Percentiles rank a stretch among this genome's conserved stretches.
Evolutionary conservation across 1,284 basidiomycete genomes (phyloP).

Genomic region (Fomitopsis schrenkii): DNA sequence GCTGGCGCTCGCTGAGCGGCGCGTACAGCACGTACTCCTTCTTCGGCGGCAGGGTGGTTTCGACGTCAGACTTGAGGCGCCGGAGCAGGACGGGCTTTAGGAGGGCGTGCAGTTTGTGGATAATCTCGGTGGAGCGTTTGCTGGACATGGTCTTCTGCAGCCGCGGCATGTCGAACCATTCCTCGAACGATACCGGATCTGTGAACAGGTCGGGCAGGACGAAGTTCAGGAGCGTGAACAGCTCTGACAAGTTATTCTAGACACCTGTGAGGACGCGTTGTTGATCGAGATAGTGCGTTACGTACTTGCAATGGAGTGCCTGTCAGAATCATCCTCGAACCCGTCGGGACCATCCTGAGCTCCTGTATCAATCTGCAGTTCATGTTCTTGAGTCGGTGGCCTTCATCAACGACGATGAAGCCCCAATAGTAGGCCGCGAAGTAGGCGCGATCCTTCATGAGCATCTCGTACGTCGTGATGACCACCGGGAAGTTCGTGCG

Average conservation of each 20-base stretch:
- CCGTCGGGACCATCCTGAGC: slow-evolving; percentile 84
- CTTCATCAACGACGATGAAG: slow-evolving; percentile 95
- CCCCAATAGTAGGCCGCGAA: slow-evolving; percentile 79
- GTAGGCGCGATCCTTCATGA: slow-evolving; percentile 76
- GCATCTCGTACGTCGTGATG: slow-evolving; percentile 91
- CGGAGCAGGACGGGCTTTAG: slow-evolving; percentile 95
- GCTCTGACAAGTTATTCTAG: slow-evolving; percentile 87
- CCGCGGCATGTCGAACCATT: slow-evolving; percentile 81
- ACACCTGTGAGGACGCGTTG: not conserved
- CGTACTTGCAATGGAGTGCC: slow-evolving; percentile 89
- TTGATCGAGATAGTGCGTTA: too few species aligned
- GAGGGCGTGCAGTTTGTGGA: slow-evolving; percentile 84
- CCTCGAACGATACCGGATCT: slow-evolving; percentile 86
- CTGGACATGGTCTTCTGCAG: slow-evolving; percentile 55
- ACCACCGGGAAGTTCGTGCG: slow-evolving; percentile 69
- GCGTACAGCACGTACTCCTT: slow-evolving; percentile 96
- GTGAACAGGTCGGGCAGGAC: slow-evolving; percentile 91
- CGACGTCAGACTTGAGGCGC: slow-evolving; percentile 89
- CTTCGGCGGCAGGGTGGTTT: slow-evolving; percentile 81
- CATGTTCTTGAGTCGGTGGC: slow-evolving; percentile 91
- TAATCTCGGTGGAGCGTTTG: slow-evolving; percentile 62
- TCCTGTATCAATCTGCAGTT: slow-evolving; percentile 89
- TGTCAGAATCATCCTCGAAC: slow-evolving; percentile 88
- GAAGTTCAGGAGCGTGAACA: slow-evolving; percentile 96
- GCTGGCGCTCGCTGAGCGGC: slow-evolving; percentile 79